Evolutionary conservation across 768 basidiomycete genomes (phyloP).

Genomic region (Trametes punicea): DNA sequence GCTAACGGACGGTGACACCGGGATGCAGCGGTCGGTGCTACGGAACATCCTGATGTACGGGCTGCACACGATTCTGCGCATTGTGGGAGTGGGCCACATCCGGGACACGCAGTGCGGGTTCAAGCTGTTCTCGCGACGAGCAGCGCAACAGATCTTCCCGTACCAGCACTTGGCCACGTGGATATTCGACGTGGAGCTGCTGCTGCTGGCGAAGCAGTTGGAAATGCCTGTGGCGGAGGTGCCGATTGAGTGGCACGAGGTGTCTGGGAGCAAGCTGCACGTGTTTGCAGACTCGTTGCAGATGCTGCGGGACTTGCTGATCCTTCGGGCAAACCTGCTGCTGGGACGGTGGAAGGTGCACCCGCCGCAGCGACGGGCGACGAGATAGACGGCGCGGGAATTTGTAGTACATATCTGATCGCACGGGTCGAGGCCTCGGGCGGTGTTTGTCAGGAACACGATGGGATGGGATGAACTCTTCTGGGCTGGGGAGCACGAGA

Average conservation of each 20-base stretch:
- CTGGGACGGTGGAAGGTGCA: constrained; percentile 68
- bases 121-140: constrained; percentile 86
- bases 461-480: no score
- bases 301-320: constrained; percentile 85
- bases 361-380: not conserved
- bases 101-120: constrained; percentile 97
- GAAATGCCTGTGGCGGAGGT: constrained; percentile 82
- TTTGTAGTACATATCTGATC: not conserved
- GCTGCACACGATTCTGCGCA: constrained; percentile 82
- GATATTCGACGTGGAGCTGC: constrained; percentile 96
- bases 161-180: constrained; percentile 84
- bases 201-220: constrained; percentile 78
- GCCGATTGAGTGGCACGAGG: constrained; percentile 90
- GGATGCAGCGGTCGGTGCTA: constrained; percentile 70
- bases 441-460: no score
- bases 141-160: constrained; percentile 83
- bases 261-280: constrained; percentile 87
- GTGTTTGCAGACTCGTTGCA: constrained; percentile 81
- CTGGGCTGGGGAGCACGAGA: not conserved
- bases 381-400: not conserved
- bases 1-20: not conserved
- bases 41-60: constrained; percentile 95
- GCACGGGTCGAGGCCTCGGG: not conserved
- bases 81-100: constrained; percentile 87
- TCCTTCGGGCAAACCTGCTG: constrained; percentile 79